Evolutionary conservation across 2,329 filamentous ascomycete species (phyloP).

Genomic region (Ceratocystis harringtonii): DNA sequence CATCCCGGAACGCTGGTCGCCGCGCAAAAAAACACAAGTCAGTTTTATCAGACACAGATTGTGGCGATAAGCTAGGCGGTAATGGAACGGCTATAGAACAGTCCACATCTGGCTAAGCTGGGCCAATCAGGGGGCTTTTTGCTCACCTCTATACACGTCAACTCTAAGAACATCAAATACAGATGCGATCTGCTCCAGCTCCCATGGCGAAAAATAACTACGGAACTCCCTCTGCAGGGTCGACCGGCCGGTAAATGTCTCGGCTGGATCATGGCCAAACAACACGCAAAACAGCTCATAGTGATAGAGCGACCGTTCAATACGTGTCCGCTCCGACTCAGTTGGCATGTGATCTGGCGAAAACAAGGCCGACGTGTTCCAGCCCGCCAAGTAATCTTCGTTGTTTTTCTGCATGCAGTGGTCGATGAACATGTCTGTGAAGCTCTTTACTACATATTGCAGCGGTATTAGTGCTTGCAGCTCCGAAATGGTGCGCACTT

Average conservation of each 20-base stretch:
- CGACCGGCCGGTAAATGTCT: not conserved
- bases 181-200: constrained; percentile 16
- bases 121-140: not conserved
- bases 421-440: not conserved
- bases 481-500: not conserved
- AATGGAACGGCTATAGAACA: not conserved
- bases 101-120: too few relatives aligned
- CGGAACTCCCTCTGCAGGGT: constrained; percentile 5
- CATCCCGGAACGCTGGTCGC: constrained; percentile 13
- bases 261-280: constrained; percentile 10
- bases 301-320: constrained; percentile 12
- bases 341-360: not conserved
- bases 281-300: constrained; percentile 15
- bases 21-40: not conserved
- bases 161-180: constrained; percentile 11
- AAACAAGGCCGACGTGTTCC: constrained; percentile 8
- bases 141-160: constrained; percentile 10
- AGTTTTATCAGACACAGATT: not conserved
- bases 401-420: constrained; percentile 2
- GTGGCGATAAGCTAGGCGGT: not conserved
- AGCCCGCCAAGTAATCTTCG: constrained; percentile 1
- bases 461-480: not conserved
- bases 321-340: constrained; percentile 1
- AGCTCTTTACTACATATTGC: not conserved
- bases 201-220: constrained; percentile 8